phyloP scores from a whole-genome alignment of 768 basidiomycete genomes.

The Hypsizygus marmoreus region DNA sequence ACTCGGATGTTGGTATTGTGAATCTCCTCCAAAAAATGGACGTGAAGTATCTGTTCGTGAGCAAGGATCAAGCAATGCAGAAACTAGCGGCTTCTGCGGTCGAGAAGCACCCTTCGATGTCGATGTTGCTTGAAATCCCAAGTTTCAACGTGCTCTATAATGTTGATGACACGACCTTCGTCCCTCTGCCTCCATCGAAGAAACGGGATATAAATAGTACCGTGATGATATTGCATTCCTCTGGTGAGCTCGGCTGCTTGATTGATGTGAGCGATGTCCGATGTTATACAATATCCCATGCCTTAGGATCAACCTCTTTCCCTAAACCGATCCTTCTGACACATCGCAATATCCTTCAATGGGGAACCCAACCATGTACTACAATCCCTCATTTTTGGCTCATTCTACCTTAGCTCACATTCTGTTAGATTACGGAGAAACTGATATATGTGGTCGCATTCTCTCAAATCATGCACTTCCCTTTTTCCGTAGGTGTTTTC shows the following conservation, averaged over 20 bases:
- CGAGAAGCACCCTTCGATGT: neutral
- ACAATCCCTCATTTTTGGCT: neutral
- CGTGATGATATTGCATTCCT: constrained; percentile 22
- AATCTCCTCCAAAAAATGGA: constrained; percentile 36
- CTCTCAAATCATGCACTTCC: constrained; percentile 22
- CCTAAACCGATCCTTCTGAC: constrained; percentile 17
- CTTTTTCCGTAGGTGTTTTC: constrained; percentile 19
- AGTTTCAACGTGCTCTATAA: constrained; percentile 5
- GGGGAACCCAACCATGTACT: constrained; percentile 20
- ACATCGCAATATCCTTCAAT: constrained; percentile 17
- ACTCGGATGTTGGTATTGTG: constrained; percentile 47
- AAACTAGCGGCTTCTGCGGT: constrained; percentile 16
- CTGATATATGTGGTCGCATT: constrained; percentile 22
- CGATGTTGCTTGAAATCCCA: neutral
- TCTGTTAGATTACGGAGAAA: constrained; percentile 22
- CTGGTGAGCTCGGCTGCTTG: constrained; percentile 11
- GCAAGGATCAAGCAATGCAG: constrained; percentile 22
- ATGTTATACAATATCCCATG: neutral
- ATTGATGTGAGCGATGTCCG: neutral
- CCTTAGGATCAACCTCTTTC: constrained; percentile 18
- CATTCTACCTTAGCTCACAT: neutral
- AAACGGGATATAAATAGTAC: constrained; percentile 6
- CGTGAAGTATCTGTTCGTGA: constrained; percentile 25
- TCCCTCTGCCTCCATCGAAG: constrained; percentile 1
- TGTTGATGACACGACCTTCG: neutral